Evolutionary conservation across 2,329 filamentous ascomycete species (phyloP).

Genomic region (Aspergillus sp.): DNA sequence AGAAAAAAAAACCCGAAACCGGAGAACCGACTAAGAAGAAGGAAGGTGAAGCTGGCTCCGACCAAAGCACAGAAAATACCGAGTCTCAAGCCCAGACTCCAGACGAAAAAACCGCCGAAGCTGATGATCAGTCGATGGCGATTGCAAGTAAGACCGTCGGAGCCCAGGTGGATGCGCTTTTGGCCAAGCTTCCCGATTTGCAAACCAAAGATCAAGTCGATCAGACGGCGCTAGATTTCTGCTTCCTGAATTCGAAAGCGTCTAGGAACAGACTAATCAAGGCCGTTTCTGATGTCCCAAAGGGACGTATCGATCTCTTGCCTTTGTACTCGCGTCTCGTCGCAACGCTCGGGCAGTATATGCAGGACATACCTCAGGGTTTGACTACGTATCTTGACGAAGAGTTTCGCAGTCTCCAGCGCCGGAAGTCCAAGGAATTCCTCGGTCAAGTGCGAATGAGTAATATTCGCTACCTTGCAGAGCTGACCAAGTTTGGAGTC

Average conservation of each 20-base stretch:
- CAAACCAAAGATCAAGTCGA: constrained; percentile 91
- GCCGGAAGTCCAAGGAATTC: constrained; percentile 97
- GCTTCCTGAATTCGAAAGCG: constrained; percentile 96
- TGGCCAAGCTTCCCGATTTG: constrained; percentile 85
- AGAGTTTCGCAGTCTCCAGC: constrained; percentile 93
- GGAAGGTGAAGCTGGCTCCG: constrained; percentile 48
- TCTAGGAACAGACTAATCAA: constrained; percentile 93
- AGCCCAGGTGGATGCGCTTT: constrained; percentile 88
- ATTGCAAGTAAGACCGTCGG: constrained; percentile 98
- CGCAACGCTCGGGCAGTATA: constrained; percentile 88
- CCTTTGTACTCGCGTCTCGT: constrained; percentile 90
- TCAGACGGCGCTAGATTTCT: constrained; percentile 92
- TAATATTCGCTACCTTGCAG: constrained; percentile 96
- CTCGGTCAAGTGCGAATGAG: constrained; percentile 87
- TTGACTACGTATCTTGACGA: constrained; percentile 91
- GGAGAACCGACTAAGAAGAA: constrained; percentile 85
- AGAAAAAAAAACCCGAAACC: constrained; percentile 83
- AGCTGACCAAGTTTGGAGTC: constrained; percentile 96
- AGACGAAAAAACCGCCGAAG: constrained; percentile 52
- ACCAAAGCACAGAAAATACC: constrained; percentile 46
- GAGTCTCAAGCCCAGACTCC: constrained; percentile 39
- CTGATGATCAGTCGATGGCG: constrained; percentile 84
- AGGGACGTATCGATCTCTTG: constrained; percentile 86
- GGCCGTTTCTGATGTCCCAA: constrained; percentile 89
- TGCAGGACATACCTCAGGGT: constrained; percentile 90